phyloP scores from a whole-genome alignment of 805 yeast genomes.

The Suhomyces xylopsoci region DNA sequence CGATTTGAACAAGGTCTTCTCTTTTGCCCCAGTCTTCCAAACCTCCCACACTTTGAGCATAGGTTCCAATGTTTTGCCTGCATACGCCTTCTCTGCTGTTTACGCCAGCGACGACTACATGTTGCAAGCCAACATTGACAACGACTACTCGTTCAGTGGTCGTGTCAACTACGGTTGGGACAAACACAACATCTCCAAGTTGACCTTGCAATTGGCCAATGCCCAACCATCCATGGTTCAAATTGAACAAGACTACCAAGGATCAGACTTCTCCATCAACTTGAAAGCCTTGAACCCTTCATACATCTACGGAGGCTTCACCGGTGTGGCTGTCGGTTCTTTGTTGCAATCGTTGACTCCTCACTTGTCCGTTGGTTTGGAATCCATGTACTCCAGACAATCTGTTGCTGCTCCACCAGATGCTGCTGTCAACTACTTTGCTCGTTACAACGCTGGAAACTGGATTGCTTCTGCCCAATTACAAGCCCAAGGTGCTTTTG shows the following conservation, averaged over 20 bases:
- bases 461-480: slow-evolving; percentile 95
- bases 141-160: slow-evolving; percentile 80
- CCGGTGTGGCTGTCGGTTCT: slow-evolving; percentile 92
- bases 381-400: slow-evolving; percentile 83
- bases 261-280: slow-evolving; percentile 82
- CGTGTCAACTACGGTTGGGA: slow-evolving; percentile 91
- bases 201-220: slow-evolving; percentile 81
- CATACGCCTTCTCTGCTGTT: slow-evolving; percentile 87
- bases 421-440: slow-evolving; percentile 84
- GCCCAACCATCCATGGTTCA: slow-evolving; percentile 93
- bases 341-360: slow-evolving; percentile 86
- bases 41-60: slow-evolving; percentile 89
- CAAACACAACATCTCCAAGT: slow-evolving; percentile 71
- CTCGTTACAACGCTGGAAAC: slow-evolving; percentile 81
- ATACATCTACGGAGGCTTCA: slow-evolving; percentile 65
- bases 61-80: slow-evolving; percentile 82
- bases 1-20: slow-evolving; percentile 87
- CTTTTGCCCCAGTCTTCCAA: slow-evolving; percentile 93
- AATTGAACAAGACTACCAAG: slow-evolving; percentile 94
- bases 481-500: slow-evolving; percentile 87
- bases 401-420: slow-evolving; percentile 72
- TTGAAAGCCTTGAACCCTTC: slow-evolving; percentile 90
- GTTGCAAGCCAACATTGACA: slow-evolving; percentile 89
- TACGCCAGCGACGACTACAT: slow-evolving; percentile 83
- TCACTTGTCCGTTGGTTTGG: slow-evolving; percentile 83